Base-by-base conservation (phyloP, 768 basidiomycete species). In the Pleurotus pulmonarius region DNA sequence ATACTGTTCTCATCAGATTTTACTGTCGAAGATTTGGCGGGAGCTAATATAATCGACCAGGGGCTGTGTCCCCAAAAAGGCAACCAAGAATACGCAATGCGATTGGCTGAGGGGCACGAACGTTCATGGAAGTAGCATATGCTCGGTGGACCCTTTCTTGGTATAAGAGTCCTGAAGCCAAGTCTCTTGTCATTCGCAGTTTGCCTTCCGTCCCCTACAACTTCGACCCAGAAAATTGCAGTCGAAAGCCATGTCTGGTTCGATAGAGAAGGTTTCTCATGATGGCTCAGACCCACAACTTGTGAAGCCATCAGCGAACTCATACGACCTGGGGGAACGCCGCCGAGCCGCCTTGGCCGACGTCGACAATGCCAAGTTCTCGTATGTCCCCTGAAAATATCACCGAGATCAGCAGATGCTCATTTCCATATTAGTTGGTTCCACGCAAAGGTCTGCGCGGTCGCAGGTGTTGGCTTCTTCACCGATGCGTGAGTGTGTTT, bases 391-490 rank as follows among this genome's bases (percentile, higher is more conserved):
- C 18, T 34, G 38, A 24, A 57, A 43, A 18, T 12, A 20, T 51
- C 46, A 11, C 26, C 29, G 29, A 34, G 29, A 34, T 34, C 29
- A 34, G 29, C 29, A 34, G 29, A 34, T 34, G 29, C 29, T 34
- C 29, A 34, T 34, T 34, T 34, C 29, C 29, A 60, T 38, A 56
- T 38, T 49, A 89, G 88, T 5, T 90, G 87, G 85, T 94, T 93
- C 75, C 93, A 94, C 64, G 84, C 87, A 56, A 93, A 92, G 69
- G 79, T 86, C 59, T 83, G 82, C 63, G 60, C 83, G 56, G 81
- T 82, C 39, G 74, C 90, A 2, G 91, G 93, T 63, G 88, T 88
- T 8, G 93, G 93, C 24, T 94, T 95, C 80, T 95, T 94, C 77
- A 93, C 93, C 48, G 92, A 91, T 73, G 85, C 87, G 82, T 85